These are phyloP conservation scores for Fusarium humuli DNA, from an alignment of 2,329 filamentous ascomycete genomes.

Conservation along the genomic window DNA sequence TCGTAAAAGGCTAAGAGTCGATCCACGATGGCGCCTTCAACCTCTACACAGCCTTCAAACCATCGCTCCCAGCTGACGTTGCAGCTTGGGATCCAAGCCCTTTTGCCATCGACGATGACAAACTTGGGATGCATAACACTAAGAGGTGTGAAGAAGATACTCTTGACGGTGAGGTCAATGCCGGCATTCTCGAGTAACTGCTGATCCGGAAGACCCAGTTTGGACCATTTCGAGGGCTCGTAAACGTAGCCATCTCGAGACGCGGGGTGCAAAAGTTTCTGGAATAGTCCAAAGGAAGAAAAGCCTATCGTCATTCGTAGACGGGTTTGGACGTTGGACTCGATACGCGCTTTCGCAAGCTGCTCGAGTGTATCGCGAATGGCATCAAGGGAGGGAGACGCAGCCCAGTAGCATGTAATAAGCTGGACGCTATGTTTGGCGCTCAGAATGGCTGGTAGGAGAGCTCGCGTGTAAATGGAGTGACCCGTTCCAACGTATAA, in stretches of 20 bases:
- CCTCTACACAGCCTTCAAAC: slow-evolving; percentile 81
- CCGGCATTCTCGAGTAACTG: slow-evolving; percentile 64
- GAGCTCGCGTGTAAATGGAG: slow-evolving; percentile 64
- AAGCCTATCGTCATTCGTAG: slow-evolving; percentile 79
- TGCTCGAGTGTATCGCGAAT: slow-evolving; percentile 68
- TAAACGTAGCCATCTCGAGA: slow-evolving; percentile 72
- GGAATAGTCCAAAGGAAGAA: slow-evolving; percentile 76
- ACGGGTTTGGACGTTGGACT: slow-evolving; percentile 38
- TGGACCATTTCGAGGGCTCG: slow-evolving; percentile 67
- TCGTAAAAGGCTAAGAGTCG: slow-evolving; percentile 75
- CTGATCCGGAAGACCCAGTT: slow-evolving; percentile 72
- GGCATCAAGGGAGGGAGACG: slow-evolving; percentile 69
- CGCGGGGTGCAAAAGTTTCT: slow-evolving; percentile 81
- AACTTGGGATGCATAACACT: slow-evolving; percentile 93
- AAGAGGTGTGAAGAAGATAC: slow-evolving; percentile 81
- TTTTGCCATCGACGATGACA: slow-evolving; percentile 75
- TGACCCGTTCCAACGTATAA: slow-evolving; percentile 70
- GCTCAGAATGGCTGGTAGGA: slow-evolving; percentile 70
- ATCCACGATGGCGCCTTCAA: slow-evolving; percentile 71
- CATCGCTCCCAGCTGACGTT: slow-evolving; percentile 91
- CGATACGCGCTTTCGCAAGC: slow-evolving; percentile 62
- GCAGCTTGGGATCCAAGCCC: slow-evolving; percentile 79
- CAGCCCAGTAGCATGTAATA: slow-evolving; percentile 86
- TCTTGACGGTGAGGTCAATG: slow-evolving; percentile 78
- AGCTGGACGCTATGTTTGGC: slow-evolving; percentile 76